These are phyloP conservation scores for Carex sylvatica DNA, from an alignment of 202 grass and related monocot species.

Conservation along the genomic window DNA sequence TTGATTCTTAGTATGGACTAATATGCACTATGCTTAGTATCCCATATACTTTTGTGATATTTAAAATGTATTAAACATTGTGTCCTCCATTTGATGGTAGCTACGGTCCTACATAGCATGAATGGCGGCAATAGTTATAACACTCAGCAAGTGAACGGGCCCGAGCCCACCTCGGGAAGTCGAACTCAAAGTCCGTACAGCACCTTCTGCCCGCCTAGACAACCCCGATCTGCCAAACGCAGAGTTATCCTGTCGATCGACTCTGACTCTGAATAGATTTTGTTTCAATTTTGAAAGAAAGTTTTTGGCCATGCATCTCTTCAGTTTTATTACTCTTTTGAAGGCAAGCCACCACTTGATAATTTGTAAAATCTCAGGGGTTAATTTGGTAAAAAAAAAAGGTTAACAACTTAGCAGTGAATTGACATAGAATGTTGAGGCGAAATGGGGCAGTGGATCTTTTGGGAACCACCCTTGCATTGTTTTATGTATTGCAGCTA, in stretches of 20 bases:
- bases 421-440: background rate
- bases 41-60: background rate
- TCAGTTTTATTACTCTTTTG: background rate
- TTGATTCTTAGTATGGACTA: no score
- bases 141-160: background rate
- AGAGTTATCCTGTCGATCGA: conserved; percentile 21
- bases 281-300: background rate
- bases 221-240: conserved; percentile 20
- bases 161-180: background rate
- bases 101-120: conserved; percentile 25
- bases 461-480: background rate
- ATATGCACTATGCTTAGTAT: no score
- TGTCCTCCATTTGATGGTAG: conserved; percentile 5
- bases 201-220: conserved; percentile 23
- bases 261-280: conserved; percentile 26
- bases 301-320: background rate
- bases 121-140: background rate
- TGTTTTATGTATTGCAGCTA: background rate
- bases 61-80: background rate
- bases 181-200: background rate
- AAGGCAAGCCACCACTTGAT: background rate
- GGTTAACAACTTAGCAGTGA: background rate
- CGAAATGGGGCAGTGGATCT: background rate
- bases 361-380: background rate
- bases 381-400: conserved; percentile 1